phyloP scores from a whole-genome alignment of 202 grass and related monocot species.

The Schoenoplectus tabernaemontani region DNA sequence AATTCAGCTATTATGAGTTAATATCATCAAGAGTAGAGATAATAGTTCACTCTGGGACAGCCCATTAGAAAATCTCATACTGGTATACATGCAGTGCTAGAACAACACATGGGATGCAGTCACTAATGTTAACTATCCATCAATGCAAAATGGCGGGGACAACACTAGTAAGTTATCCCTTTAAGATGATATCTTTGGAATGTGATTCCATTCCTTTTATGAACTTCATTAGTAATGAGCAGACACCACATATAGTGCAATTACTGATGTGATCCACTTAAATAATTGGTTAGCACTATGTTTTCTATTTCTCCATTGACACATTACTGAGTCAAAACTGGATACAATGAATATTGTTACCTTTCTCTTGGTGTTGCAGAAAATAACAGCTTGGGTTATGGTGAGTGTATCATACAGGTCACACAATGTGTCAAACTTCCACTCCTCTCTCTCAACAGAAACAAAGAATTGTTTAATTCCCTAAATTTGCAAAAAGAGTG shows the following conservation, averaged over 20 bases:
- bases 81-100: not conserved
- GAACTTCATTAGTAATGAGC: not conserved
- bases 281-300: not conserved
- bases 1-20: not conserved
- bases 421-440: constrained; percentile 97
- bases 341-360: constrained; percentile 22
- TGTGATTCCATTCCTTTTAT: not conserved
- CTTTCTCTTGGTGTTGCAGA: constrained; percentile 99
- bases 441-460: constrained; percentile 98
- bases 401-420: constrained; percentile 96
- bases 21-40: not conserved
- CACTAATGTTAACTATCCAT: not conserved
- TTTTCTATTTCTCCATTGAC: not conserved
- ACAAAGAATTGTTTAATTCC: constrained; percentile 99
- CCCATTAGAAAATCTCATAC: not conserved
- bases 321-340: not conserved
- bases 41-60: not conserved
- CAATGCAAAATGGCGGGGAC: no score
- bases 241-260: not conserved
- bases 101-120: not conserved
- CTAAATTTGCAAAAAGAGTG: constrained; percentile 20
- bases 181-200: no score
- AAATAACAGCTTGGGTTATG: constrained; percentile 99
- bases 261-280: not conserved
- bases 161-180: no score